Percentiles rank a stretch among this genome's conserved stretches.
Evolutionary conservation across 805 yeast species (phyloP).

Genomic region (Suhomyces sp.): DNA sequence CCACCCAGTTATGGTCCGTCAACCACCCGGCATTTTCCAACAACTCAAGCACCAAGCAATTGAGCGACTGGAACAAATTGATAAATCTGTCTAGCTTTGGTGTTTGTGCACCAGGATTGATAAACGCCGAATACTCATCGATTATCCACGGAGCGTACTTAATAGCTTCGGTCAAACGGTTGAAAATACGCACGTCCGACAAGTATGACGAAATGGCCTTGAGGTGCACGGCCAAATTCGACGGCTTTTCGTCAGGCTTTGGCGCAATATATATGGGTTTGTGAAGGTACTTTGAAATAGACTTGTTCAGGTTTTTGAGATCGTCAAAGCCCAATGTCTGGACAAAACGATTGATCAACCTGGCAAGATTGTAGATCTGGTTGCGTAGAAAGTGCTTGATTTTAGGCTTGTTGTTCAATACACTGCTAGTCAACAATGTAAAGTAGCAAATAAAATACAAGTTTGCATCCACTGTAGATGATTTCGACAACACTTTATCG

Average conservation of each 20-base stretch:
- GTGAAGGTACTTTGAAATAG: constrained; percentile 9
- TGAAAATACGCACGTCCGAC: constrained; percentile 41
- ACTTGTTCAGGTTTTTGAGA: constrained; percentile 15
- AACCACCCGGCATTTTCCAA: constrained; percentile 46
- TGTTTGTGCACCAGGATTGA: constrained; percentile 20
- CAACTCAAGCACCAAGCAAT: constrained; percentile 39
- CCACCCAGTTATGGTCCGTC: constrained; percentile 45
- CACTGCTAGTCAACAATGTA: constrained; percentile 34
- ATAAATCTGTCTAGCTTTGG: constrained; percentile 32
- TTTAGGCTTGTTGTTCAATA: constrained; percentile 35
- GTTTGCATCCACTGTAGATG: constrained; percentile 36
- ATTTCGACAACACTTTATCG: constrained; percentile 34
- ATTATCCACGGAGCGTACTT: constrained; percentile 46
- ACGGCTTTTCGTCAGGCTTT: constrained; percentile 4
- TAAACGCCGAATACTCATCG: constrained; percentile 33
- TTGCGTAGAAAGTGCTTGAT: constrained; percentile 27
- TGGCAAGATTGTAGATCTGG: constrained; percentile 25
- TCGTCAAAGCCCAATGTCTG: constrained; percentile 11
- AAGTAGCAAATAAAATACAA: constrained; percentile 44
- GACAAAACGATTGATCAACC: constrained; percentile 8
- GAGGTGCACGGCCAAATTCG: constrained; percentile 33
- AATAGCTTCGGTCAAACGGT: constrained; percentile 39
- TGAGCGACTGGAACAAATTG: constrained; percentile 38
- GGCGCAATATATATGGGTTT: not conserved
- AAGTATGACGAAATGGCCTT: constrained; percentile 35